phyloP scores from a whole-genome alignment of 495 filamentous ascomycete species.

The Xylaria curta region DNA sequence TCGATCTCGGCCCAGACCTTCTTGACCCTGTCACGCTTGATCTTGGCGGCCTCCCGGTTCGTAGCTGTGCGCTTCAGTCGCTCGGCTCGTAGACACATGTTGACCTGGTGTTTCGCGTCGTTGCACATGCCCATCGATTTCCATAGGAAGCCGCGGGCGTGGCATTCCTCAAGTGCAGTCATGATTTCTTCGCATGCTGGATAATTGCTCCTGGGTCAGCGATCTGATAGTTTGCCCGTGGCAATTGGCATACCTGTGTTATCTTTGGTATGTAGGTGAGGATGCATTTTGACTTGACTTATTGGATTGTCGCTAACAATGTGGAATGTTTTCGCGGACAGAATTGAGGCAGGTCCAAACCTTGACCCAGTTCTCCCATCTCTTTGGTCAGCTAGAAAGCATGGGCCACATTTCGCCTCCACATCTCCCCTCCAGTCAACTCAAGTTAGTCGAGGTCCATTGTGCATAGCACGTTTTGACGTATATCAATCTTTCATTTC shows the following conservation, averaged over 20 bases:
- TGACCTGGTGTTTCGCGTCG: slow-evolving; percentile 78
- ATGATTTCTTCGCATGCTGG: slow-evolving; percentile 93
- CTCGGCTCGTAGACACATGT: slow-evolving; percentile 79
- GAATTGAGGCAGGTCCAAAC: slow-evolving; percentile 16
- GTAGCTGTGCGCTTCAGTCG: slow-evolving; percentile 73
- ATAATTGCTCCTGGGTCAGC: neutral
- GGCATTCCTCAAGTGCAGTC: slow-evolving; percentile 91
- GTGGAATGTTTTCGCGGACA: slow-evolving; percentile 20
- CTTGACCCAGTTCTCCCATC: neutral
- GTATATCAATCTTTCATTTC: neutral
- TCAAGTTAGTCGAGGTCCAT: neutral
- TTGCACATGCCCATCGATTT: slow-evolving; percentile 91
- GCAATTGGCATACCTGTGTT: slow-evolving; percentile 70
- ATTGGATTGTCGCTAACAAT: slow-evolving; percentile 12
- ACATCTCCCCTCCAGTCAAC: slow-evolving; percentile 33
- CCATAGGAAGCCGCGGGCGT: slow-evolving; percentile 87
- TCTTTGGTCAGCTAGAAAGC: slow-evolving; percentile 31
- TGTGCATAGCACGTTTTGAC: slow-evolving; percentile 21
- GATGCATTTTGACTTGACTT: slow-evolving; percentile 77
- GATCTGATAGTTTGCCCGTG: neutral
- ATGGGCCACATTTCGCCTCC: slow-evolving; percentile 38
- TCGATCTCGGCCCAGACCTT: slow-evolving; percentile 84
- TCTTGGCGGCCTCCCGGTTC: slow-evolving; percentile 76
- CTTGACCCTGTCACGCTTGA: slow-evolving; percentile 71
- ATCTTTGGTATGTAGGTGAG: slow-evolving; percentile 89